Percentiles rank a stretch among this genome's conserved stretches.
These are phyloP conservation scores for Mrakia gelida DNA, from an alignment of 768 basidiomycete species.

Conservation along the genomic window DNA sequence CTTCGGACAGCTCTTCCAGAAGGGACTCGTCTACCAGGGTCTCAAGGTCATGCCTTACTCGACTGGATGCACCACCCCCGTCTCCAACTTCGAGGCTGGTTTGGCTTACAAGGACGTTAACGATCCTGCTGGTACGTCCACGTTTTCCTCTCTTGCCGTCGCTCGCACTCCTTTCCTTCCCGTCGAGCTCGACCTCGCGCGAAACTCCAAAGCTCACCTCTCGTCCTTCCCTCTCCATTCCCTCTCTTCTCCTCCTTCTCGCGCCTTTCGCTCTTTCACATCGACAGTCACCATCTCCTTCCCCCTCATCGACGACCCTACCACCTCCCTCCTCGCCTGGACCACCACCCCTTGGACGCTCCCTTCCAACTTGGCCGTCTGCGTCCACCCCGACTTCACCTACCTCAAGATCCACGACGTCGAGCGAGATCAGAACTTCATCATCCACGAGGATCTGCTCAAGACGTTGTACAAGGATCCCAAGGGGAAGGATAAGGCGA, in stretches of 20 bases:
- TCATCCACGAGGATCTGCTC: conserved; percentile 82
- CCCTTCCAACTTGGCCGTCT: conserved; percentile 89
- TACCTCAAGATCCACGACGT: conserved; percentile 96
- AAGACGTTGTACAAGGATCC: conserved; percentile 74
- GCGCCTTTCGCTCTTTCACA: conserved; percentile 57
- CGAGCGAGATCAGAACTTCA: conserved; percentile 79
- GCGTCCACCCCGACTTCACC: conserved; percentile 91
- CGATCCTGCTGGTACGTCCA: conserved; percentile 74
- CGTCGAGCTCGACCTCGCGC: not conserved
- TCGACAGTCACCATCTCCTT: conserved; percentile 81
- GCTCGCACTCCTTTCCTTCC: not conserved
- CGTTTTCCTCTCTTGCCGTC: conserved; percentile 11
- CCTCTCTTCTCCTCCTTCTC: not conserved
- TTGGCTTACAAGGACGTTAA: conserved; percentile 85
- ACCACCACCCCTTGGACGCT: conserved; percentile 99
- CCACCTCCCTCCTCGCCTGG: conserved; percentile 88
- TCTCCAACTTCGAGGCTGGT: conserved; percentile 97
- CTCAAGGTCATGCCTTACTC: conserved; percentile 97
- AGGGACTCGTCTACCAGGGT: conserved; percentile 86
- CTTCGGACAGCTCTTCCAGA: conserved; percentile 88
- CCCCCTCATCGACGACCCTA: conserved; percentile 86
- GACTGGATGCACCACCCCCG: conserved; percentile 87
- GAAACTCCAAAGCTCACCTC: not conserved
- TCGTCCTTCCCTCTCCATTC: not conserved
- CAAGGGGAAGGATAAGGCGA: conserved; percentile 70